Conservation (phyloP, 495 filamentous ascomycete genomes). For the Jackrogersella multiformis region DNA sequence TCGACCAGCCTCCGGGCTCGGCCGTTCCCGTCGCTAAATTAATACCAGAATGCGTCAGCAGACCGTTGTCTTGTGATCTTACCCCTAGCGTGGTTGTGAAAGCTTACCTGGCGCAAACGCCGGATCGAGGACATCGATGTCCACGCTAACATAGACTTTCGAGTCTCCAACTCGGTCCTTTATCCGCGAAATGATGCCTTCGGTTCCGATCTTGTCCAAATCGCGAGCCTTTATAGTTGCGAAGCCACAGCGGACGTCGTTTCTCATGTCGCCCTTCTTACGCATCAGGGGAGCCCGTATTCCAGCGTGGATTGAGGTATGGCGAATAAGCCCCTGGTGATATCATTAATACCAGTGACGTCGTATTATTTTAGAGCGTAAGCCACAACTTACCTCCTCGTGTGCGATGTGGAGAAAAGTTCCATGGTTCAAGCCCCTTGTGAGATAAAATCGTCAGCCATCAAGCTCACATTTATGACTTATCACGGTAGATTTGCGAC, state of each 20-base stretch:
- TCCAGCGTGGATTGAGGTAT: constrained; percentile 85
- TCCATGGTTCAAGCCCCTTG: constrained; percentile 81
- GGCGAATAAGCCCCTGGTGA: constrained; percentile 76
- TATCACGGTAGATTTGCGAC: constrained; percentile 4
- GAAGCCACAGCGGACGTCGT: constrained; percentile 87
- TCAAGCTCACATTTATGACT: not conserved
- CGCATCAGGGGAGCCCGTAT: constrained; percentile 81
- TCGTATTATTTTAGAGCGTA: not conserved
- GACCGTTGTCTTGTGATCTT: not conserved
- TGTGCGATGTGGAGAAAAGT: constrained; percentile 66
- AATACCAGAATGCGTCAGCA: constrained; percentile 6
- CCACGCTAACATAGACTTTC: constrained; percentile 84
- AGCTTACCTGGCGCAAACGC: constrained; percentile 59
- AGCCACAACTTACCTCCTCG: constrained; percentile 46
- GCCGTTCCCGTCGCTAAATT: constrained; percentile 78
- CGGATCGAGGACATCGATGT: constrained; percentile 89
- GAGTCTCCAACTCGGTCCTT: constrained; percentile 76
- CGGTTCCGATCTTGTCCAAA: constrained; percentile 76
- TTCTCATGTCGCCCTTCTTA: constrained; percentile 74
- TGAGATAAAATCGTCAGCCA: not conserved
- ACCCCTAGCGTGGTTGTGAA: constrained; percentile 53
- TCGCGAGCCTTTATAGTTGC: constrained; percentile 82
- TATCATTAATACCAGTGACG: constrained; percentile 60
- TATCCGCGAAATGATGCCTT: constrained; percentile 79
- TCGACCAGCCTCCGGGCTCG: constrained; percentile 88